Conservation (phyloP, 257 asterid species). For the Buddleja alternifolia region DNA sequence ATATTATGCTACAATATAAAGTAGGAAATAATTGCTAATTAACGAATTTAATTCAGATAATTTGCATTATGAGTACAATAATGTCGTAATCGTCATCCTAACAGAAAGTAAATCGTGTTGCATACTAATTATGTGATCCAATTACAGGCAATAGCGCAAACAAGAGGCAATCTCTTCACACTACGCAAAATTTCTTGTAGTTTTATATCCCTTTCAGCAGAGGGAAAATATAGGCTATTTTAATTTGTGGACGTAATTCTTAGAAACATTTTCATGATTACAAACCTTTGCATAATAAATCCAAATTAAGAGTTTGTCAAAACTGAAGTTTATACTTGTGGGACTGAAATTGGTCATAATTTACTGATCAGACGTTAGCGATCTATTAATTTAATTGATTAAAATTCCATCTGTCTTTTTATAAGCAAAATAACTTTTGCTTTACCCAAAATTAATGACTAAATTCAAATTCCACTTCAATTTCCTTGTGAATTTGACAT, state of each 20-base stretch:
- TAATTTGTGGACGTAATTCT: constrained; percentile 4
- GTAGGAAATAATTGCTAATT: too few species aligned
- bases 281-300: background rate
- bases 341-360: background rate
- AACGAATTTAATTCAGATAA: too few species aligned
- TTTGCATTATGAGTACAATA: background rate
- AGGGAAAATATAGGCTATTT: background rate
- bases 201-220: constrained; percentile 36
- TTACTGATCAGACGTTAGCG: too few species aligned
- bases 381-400: background rate
- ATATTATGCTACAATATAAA: background rate
- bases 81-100: constrained; percentile 23
- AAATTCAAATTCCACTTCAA: too few species aligned
- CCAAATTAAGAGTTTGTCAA: too few species aligned
- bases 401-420: background rate
- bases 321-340: constrained; percentile 18
- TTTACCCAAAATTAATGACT: too few species aligned
- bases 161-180: constrained; percentile 17
- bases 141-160: constrained; percentile 34
- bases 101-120: constrained; percentile 29
- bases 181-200: constrained; percentile 28
- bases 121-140: constrained; percentile 26
- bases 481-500: too few species aligned
- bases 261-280: constrained; percentile 1
- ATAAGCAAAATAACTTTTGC: too few species aligned